phyloP scores from a whole-genome alignment of 148 eudicot species.

The Amaranthus hypochondriacus region DNA sequence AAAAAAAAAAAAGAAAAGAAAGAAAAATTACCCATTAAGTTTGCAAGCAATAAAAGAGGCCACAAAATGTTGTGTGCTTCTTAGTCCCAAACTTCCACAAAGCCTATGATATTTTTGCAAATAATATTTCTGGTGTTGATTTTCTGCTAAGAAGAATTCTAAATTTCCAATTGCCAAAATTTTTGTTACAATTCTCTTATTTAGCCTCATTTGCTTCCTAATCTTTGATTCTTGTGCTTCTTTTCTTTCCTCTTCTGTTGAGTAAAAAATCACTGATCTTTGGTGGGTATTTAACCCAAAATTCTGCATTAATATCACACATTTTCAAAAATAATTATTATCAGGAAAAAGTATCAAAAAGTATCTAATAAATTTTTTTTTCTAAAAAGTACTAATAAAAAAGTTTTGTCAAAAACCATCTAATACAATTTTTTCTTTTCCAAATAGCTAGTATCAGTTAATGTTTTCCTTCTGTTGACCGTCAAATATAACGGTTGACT shows the following conservation, averaged over 20 bases:
- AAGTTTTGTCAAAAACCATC: too few relatives aligned
- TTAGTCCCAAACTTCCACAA: constrained; percentile 31
- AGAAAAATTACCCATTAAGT: constrained; percentile 25
- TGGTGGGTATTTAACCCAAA: constrained; percentile 34
- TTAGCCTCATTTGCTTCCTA: constrained; percentile 34
- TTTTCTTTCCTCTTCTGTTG: constrained; percentile 28
- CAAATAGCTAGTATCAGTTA: too few relatives aligned
- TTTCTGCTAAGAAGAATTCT: constrained; percentile 32
- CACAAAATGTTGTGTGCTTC: constrained; percentile 30
- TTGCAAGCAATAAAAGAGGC: constrained; percentile 26
- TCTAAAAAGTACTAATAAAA: too few relatives aligned
- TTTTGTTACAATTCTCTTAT: constrained; percentile 34
- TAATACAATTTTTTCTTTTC: too few relatives aligned
- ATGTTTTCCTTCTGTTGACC: too few relatives aligned
- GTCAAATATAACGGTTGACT: too few relatives aligned
- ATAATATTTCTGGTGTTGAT: constrained; percentile 29
- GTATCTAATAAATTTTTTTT: too few relatives aligned
- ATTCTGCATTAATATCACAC: constrained; percentile 20
- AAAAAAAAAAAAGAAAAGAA: background rate
- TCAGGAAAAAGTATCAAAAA: background rate
- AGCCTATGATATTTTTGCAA: constrained; percentile 27
- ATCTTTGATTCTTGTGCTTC: constrained; percentile 36
- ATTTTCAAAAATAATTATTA: background rate
- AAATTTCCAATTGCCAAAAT: constrained; percentile 17
- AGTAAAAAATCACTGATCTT: constrained; percentile 32